phyloP scores from a whole-genome alignment of 140 eudicot species.

The Cichorium intybus region DNA sequence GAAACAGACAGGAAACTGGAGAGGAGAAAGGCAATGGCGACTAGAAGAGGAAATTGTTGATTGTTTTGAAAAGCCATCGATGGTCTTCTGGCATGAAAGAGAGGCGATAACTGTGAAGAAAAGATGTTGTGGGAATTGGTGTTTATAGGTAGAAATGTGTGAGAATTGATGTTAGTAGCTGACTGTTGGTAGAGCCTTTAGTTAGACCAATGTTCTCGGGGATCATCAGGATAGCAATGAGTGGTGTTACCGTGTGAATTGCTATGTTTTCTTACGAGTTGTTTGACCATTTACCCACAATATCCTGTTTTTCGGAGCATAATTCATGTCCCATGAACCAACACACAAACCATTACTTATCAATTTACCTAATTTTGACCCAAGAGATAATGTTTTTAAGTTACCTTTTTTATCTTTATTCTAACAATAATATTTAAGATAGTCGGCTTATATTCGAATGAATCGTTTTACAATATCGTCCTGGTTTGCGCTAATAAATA shows the following conservation, averaged over 20 bases:
- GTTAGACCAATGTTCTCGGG: conserved; percentile 19
- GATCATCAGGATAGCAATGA: conserved; percentile 15
- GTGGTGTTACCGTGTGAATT: conserved; percentile 23
- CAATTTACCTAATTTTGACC: background rate
- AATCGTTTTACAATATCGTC: too few relatives aligned
- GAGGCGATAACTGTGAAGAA: background rate
- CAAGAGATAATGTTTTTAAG: background rate
- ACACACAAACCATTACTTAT: background rate
- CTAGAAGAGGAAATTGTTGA: conserved; percentile 1
- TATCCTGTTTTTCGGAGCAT: conserved; percentile 15
- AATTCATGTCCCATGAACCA: conserved; percentile 3
- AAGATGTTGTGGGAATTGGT: background rate
- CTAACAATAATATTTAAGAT: background rate
- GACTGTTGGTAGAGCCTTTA: background rate
- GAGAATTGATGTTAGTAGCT: background rate
- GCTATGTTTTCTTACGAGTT: background rate
- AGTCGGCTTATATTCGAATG: background rate
- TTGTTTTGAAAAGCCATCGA: conserved; percentile 16
- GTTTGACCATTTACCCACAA: conserved; percentile 4
- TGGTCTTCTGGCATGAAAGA: background rate
- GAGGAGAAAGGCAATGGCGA: background rate
- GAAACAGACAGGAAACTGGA: background rate
- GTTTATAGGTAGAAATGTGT: background rate
- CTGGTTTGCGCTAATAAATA: too few relatives aligned
- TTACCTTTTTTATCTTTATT: background rate